Conservation (phyloP, 2,329 filamentous ascomycete genomes). For the Stachybotrys chartarum region DNA sequence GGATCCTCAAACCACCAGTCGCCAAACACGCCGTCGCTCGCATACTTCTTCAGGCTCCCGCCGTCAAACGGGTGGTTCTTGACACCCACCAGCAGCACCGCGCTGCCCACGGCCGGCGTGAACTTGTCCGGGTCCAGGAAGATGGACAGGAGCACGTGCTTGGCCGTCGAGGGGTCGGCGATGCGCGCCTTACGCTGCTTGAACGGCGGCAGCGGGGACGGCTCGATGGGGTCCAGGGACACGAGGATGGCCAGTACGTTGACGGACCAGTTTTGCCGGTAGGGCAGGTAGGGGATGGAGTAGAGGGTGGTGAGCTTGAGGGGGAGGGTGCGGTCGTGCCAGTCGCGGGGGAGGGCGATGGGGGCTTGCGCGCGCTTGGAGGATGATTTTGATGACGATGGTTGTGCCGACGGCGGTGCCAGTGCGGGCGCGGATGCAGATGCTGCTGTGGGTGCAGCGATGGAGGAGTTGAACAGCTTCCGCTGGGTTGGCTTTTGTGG, state of each 20-base stretch:
- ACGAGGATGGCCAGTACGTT: slow-evolving; percentile 46
- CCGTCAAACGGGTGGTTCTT: slow-evolving; percentile 51
- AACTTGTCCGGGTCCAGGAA: slow-evolving; percentile 47
- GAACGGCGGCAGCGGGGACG: slow-evolving; percentile 40
- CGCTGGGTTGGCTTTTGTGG: neutral
- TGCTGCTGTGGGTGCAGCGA: neutral
- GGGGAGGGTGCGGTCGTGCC: slow-evolving; percentile 32
- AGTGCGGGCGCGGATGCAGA: neutral
- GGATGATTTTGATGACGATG: slow-evolving; percentile 1
- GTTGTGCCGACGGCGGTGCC: neutral
- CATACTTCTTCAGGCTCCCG: slow-evolving; percentile 36
- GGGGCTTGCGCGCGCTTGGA: slow-evolving; percentile 6
- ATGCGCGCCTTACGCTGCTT: slow-evolving; percentile 46
- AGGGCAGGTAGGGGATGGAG: slow-evolving; percentile 44
- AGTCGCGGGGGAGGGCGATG: slow-evolving; percentile 31
- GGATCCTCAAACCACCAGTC: slow-evolving; percentile 48
- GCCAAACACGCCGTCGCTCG: slow-evolving; percentile 25
- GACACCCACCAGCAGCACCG: slow-evolving; percentile 44
- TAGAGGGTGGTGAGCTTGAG: slow-evolving; percentile 45
- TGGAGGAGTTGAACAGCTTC: neutral
- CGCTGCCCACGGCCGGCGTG: slow-evolving; percentile 36
- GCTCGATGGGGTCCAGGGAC: slow-evolving; percentile 38
- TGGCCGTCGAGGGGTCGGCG: slow-evolving; percentile 42
- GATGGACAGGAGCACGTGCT: slow-evolving; percentile 45
- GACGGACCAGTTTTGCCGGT: slow-evolving; percentile 51